Conservation (phyloP, 2,329 filamentous ascomycete genomes). For the Macrophomina pseudophaseolina region DNA sequence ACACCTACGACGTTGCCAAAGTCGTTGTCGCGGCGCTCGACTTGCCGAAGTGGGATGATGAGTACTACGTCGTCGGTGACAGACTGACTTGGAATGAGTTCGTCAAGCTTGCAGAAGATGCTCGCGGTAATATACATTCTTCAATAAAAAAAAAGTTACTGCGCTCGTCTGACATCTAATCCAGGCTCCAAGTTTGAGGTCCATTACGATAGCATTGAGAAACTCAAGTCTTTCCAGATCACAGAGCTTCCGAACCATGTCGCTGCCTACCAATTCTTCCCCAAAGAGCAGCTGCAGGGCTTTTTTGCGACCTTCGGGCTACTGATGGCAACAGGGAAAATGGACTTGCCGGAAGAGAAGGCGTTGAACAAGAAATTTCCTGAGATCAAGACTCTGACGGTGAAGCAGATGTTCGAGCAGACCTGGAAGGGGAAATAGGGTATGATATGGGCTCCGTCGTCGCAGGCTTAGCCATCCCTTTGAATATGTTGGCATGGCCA, state of each 20-base stretch:
- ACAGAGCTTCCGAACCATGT: conserved; percentile 30
- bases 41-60: conserved; percentile 51
- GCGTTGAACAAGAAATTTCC: conserved; percentile 14
- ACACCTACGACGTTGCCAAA: conserved; percentile 55
- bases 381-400: conserved; percentile 8
- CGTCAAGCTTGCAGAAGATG: conserved; percentile 28
- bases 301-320: conserved; percentile 5
- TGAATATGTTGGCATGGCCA: too few relatives aligned
- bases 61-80: conserved; percentile 31
- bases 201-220: conserved; percentile 30
- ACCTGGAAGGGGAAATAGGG: conserved; percentile 15
- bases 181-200: conserved; percentile 28
- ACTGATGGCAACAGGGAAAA: background rate
- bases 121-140: conserved; percentile 19
- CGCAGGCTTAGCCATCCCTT: too few relatives aligned
- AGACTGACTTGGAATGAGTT: conserved; percentile 30
- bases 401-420: conserved; percentile 1
- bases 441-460: background rate
- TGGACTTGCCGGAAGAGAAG: background rate
- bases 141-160: background rate
- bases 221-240: conserved; percentile 27
- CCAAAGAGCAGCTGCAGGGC: conserved; percentile 27
- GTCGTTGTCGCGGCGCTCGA: conserved; percentile 52
- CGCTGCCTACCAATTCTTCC: conserved; percentile 29
- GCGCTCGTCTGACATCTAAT: background rate